These are phyloP conservation scores for Begonia fuchsioides DNA, from an alignment of 306 rosid species.

Conservation along the genomic window DNA sequence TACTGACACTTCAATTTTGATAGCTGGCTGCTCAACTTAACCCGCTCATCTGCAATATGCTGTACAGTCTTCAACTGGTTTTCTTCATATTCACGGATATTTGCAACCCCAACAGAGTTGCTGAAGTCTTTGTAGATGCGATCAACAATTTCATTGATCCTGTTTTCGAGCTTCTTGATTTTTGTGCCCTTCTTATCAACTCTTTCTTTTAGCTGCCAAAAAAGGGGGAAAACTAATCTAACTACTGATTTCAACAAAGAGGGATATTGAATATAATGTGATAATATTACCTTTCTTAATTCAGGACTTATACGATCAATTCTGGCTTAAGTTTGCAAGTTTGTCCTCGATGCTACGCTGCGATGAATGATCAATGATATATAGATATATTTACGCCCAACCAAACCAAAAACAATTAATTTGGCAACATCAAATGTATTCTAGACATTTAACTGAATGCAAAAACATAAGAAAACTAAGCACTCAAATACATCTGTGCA, in stretches of 20 bases:
- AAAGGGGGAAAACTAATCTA: conserved; percentile 5
- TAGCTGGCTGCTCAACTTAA: conserved; percentile 78
- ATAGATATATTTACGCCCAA: neutral
- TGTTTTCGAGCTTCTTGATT: conserved; percentile 58
- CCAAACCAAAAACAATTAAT: too few relatives aligned
- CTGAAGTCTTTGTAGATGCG: conserved; percentile 74
- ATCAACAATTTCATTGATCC: conserved; percentile 85
- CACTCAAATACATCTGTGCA: too few relatives aligned
- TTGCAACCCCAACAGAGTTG: conserved; percentile 85
- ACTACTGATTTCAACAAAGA: conserved; percentile 1
- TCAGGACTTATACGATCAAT: conserved; percentile 73
- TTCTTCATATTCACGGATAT: conserved; percentile 98
- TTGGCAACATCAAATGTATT: too few relatives aligned
- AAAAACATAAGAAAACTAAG: too few relatives aligned
- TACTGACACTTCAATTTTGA: conserved; percentile 91
- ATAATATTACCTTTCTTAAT: conserved; percentile 44
- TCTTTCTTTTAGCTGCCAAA: conserved; percentile 42
- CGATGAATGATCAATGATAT: conserved; percentile 6
- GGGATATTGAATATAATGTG: conserved; percentile 3
- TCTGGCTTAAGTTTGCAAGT: conserved; percentile 44
- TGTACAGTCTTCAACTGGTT: conserved; percentile 79
- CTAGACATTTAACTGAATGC: too few relatives aligned
- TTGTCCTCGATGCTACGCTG: conserved; percentile 90
- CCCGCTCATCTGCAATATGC: conserved; percentile 78
- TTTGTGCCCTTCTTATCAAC: conserved; percentile 55